Evolutionary conservation across 2,329 filamentous ascomycete species (phyloP), one percentile per base, ranked within the genome.

Genomic region (Sphaceloma murrayae): DNA sequence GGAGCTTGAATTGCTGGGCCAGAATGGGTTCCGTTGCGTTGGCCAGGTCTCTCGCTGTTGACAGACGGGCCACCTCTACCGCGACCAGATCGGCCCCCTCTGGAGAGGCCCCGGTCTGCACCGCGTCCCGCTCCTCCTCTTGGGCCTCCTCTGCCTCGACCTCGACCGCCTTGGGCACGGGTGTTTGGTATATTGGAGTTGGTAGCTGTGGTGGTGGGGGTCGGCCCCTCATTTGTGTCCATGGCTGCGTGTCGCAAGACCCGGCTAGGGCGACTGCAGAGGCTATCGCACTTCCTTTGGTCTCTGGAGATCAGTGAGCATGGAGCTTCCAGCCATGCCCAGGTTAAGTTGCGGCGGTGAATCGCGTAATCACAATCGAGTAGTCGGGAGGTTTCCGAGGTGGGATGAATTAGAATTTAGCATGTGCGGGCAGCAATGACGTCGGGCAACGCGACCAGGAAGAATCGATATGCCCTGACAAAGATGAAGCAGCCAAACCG

Each of bases 11-110:
- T 53, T 53, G 57, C 55, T 62, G 60, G 45, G 46, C 51, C 38
- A 53, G 52, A 38, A 42, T n/a, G 10, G 31, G 29, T 5, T 13
- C 16, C 21, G 46, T 21, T 27, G 33, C 14, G 48, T 33, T 61
- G 60, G 44, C 54, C 58, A 54, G 10, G 10, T n/a, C 13, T 22
- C 19, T 58, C 56, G 45, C 54, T 33, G 19, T 29, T 67, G 43
- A 16, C 34, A 26, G 43, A 16, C 36, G 58, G 64, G 60, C 57
- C 55, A 42, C 49, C 54, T 49, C 57, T 56, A 26, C 62, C 62
- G 49, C 59, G 54, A 9, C 56, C 54, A 19, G 52, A 49, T 46
- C 59, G 53, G 19, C 60, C 54, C 43, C 54, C 51, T 46, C 61
- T 57, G n/a, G 53, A 52, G 39, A 51, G 49, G 21, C 52, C 52